Evolutionary conservation across 768 basidiomycete genomes (phyloP).

Genomic region (Tulasnella sp.): DNA sequence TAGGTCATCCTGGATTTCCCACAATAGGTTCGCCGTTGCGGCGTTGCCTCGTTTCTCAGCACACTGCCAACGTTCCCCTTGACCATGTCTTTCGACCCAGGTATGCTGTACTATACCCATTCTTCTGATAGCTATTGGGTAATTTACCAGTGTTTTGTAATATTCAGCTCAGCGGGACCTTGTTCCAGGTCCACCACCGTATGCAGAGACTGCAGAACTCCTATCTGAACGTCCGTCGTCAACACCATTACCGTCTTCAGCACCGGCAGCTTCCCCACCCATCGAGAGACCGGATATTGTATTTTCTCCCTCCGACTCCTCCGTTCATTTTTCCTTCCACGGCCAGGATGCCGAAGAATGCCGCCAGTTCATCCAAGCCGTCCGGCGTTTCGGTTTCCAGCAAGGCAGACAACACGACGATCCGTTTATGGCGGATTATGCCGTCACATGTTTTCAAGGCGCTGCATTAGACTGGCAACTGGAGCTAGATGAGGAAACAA

Average conservation of each 20-base stretch:
- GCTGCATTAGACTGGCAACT: background rate
- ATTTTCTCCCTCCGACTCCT: background rate
- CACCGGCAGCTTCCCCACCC: background rate
- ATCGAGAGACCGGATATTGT: background rate
- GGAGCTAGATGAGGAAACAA: background rate
- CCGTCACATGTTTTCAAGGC: background rate
- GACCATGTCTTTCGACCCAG: background rate
- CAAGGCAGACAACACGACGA: constrained; percentile 6
- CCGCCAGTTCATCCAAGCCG: background rate
- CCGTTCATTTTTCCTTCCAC: background rate
- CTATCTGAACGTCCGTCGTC: background rate
- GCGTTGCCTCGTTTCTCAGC: background rate
- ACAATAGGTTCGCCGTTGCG: background rate
- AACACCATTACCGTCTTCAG: background rate
- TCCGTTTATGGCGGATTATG: background rate
- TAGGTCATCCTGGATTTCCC: background rate
- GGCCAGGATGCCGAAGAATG: background rate
- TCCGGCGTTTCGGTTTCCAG: background rate
- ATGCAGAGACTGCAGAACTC: background rate
- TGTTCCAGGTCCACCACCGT: background rate
- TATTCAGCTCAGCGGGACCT: background rate
- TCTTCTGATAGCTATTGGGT: background rate
- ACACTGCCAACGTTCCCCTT: background rate
- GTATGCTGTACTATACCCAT: background rate
- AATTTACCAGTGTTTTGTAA: background rate